Base-by-base conservation (phyloP, 768 basidiomycete genomes). In the Auricularia sp. region DNA sequence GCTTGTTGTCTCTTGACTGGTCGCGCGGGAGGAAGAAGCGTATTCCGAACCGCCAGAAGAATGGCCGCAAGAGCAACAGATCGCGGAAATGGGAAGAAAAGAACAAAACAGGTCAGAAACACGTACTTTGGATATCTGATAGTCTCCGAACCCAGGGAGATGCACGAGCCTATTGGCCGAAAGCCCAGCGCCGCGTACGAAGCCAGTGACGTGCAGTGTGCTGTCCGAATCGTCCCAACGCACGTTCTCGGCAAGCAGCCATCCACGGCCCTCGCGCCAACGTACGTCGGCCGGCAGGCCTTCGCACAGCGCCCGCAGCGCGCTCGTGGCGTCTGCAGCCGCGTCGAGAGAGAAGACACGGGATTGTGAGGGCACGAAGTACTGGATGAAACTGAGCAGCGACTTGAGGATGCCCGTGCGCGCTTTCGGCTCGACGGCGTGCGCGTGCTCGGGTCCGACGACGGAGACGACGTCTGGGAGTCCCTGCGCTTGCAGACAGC, bases 371-470 rank as follows among this genome's bases (percentile, higher is more conserved):
- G 96, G 96, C 66, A 92, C 90, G 75, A 98, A 99, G 76, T 98
- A 98, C 68, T 88, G 88, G 65, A 95, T 86, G 79, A 98, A 99
- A 10, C 94, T 97, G 8, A 96, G 82, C 3, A 98, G 80, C 1
- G 94, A 97, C 77, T 92, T 94, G 64, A 92, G 77, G 59, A 94
- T 82, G 18, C 83, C 84, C 1, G 84, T 70, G 36, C 84, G 85
- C 37, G 83, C 77, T 76, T 93, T 93, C 6, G 71, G 71, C n/a
- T 72, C 63, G 29, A 51, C 66, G 67, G 59, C 67, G 66, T 24
- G 70, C 73, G 59, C 67, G 66, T 24, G 70, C 73, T 42, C 70
- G 70, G 68, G 69, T 68, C 45, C 62, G 54, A 51, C 47, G 47
- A 51, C 47, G 10, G 47, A 13, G 6, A 51, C 47, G 47, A 51